Percentiles rank a stretch among this genome's conserved stretches.
Conservation (phyloP, 345 rosid species). For the Excoecaria agallocha region DNA sequence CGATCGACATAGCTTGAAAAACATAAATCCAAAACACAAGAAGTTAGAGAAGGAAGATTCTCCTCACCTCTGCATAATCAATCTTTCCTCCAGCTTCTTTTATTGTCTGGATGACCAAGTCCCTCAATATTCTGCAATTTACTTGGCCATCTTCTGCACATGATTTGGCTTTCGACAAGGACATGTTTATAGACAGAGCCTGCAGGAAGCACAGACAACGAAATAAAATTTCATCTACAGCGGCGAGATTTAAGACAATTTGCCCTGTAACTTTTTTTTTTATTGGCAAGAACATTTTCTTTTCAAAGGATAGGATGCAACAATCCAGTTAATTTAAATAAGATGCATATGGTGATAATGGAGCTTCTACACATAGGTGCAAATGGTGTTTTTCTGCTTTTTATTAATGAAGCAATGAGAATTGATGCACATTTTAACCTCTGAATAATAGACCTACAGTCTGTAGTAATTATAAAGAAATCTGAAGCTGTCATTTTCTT, state of each 20-base stretch:
- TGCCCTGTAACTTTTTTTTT: neutral
- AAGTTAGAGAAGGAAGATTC: neutral
- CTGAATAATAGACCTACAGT: neutral
- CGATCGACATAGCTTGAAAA: neutral
- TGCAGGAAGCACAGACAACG: constrained; percentile 22
- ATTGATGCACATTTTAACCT: neutral
- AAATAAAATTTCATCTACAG: neutral
- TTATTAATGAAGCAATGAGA: neutral
- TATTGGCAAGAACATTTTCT: neutral
- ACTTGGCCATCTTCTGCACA: constrained; percentile 42
- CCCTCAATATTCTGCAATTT: constrained; percentile 43
- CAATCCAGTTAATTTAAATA: neutral
- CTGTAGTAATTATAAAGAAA: neutral
- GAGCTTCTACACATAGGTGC: neutral
- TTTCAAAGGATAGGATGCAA: neutral
- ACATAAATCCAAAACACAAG: neutral
- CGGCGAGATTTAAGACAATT: neutral
- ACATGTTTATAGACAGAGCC: constrained; percentile 82
- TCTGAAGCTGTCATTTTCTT: neutral
- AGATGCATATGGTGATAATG: neutral
- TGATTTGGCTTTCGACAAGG: constrained; percentile 55
- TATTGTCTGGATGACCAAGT: constrained; percentile 45
- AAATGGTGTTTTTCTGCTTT: neutral
- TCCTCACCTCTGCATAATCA: constrained; percentile 83
- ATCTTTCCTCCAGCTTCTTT: constrained; percentile 61